Evolutionary conservation across 352 stramenopile species (phyloP), one percentile per base, ranked within the genome.

Genomic region (Pythium periplocum): DNA sequence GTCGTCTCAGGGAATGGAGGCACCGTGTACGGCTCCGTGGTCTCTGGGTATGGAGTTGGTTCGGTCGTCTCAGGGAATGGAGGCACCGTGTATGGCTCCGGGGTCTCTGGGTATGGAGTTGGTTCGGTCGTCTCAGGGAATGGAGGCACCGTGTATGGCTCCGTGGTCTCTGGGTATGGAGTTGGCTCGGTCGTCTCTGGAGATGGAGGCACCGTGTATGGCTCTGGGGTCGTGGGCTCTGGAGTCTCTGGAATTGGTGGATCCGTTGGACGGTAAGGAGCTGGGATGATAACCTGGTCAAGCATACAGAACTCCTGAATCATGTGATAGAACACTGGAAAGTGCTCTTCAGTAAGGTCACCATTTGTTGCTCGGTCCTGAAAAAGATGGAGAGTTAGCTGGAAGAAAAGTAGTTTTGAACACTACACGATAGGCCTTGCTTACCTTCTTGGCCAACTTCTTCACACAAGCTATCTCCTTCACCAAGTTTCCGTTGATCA

Each of bases 241-340:
- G 42, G n/a, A 26, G 42, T 26, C 11, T 11, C 42, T 47, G 42
- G 42, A 47, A 26, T 26, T 50, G 51, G 51, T 37, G 26, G 36
- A 4, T 57, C 41, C 2, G 42, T 49, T 8, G 51, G 51, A 1
- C 35, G 51, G 34, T 34, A 57, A 17, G 4, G 3, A 4, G 43
- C 33, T 9, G 51, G 51, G n/a, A 57, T 57, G 32, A 26, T 38
- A 37, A 40, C 38, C 12, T 57, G 42, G 9, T 57, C 51, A 5
- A 45, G 3, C 8, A 45, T 45, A 12, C 51, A 57, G 35, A 45
- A 51, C 41, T 44, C 42, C 12, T 51, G 36, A 34, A 57, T 51
- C 42, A 57, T 49, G 43, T 11, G 26, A 39, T 51, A 57, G 43
- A 51, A 57, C 26, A 45, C 4, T 2, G 26, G 6, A 43, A 39